Evolutionary conservation across 805 yeast species (phyloP).

Genomic region (Naumovozyma baii): DNA sequence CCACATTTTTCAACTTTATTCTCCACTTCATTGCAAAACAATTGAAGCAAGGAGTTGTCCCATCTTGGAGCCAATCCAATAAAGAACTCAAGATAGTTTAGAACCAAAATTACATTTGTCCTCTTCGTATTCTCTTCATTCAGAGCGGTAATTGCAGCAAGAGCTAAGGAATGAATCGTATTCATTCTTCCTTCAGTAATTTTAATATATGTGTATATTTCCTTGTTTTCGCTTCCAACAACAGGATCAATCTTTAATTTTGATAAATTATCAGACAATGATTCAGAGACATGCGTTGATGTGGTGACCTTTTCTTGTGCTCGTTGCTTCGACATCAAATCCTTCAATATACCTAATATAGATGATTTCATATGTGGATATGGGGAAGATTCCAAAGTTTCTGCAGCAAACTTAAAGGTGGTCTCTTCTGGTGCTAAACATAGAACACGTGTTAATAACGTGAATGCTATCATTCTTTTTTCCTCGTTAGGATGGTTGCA

Average conservation of each 20-base stretch:
- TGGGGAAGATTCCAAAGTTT: constrained; percentile 59
- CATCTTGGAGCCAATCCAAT: constrained; percentile 29
- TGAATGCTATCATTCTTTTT: constrained; percentile 38
- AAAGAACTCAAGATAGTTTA: constrained; percentile 49
- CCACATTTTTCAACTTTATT: not conserved
- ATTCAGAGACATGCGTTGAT: not conserved
- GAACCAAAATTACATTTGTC: constrained; percentile 24
- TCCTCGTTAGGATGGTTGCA: constrained; percentile 33
- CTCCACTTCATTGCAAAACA: constrained; percentile 24
- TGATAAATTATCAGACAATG: not conserved
- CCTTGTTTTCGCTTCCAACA: not conserved
- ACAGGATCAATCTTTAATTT: not conserved
- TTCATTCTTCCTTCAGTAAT: not conserved
- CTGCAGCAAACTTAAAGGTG: constrained; percentile 51
- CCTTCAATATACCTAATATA: constrained; percentile 59
- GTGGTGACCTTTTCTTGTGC: not conserved
- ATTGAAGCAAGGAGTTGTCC: constrained; percentile 21
- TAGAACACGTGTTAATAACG: constrained; percentile 56
- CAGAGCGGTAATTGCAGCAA: not conserved
- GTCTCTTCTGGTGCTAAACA: constrained; percentile 46
- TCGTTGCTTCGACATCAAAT: constrained; percentile 38
- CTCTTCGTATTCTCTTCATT: constrained; percentile 4
- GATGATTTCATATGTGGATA: constrained; percentile 50
- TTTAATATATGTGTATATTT: not conserved
- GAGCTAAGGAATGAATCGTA: constrained; percentile 1